A percentile compares a stretch with the other conserved stretches of the same genome.
Conservation (phyloP, 208 protist species). For the Perkinsela sp. region DNA sequence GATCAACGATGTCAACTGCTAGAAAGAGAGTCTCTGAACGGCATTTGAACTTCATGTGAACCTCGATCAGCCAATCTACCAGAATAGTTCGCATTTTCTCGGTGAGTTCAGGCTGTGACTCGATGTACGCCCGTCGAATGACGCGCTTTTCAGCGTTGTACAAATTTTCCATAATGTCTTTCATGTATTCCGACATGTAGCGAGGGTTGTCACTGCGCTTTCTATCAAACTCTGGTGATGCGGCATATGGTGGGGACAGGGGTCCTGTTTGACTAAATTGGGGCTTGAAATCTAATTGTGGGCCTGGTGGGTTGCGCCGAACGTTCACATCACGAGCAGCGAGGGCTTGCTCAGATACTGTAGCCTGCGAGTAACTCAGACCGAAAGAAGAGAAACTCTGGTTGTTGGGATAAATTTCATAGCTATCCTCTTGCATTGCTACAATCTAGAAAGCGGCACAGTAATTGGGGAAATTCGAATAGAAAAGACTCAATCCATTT, state of each 20-base stretch:
- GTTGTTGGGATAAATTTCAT: background rate
- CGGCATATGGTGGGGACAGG: background rate
- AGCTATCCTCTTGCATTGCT: background rate
- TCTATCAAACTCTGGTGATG: constrained; percentile 13
- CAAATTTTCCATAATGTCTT: constrained; percentile 46
- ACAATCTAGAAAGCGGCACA: too few relatives aligned
- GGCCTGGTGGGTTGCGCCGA: background rate
- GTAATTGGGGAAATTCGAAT: too few relatives aligned
- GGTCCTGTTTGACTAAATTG: background rate
- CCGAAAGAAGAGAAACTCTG: background rate
- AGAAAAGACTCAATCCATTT: too few relatives aligned
- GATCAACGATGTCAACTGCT: constrained; percentile 83
- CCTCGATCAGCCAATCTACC: constrained; percentile 92
- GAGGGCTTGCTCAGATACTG: background rate
- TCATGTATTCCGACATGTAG: constrained; percentile 36
- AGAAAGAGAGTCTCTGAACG: constrained; percentile 84
- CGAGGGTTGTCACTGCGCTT: constrained; percentile 18
- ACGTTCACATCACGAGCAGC: background rate
- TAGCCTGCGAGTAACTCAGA: background rate
- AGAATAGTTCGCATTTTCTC: constrained; percentile 88
- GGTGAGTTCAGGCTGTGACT: constrained; percentile 71
- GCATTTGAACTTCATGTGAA: constrained; percentile 87
- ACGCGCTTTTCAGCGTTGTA: constrained; percentile 25
- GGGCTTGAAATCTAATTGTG: background rate
- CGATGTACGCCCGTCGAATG: constrained; percentile 25